Evolutionary conservation across 345 rosid genomes (phyloP).

Genomic region (Nasturtium officinale): DNA sequence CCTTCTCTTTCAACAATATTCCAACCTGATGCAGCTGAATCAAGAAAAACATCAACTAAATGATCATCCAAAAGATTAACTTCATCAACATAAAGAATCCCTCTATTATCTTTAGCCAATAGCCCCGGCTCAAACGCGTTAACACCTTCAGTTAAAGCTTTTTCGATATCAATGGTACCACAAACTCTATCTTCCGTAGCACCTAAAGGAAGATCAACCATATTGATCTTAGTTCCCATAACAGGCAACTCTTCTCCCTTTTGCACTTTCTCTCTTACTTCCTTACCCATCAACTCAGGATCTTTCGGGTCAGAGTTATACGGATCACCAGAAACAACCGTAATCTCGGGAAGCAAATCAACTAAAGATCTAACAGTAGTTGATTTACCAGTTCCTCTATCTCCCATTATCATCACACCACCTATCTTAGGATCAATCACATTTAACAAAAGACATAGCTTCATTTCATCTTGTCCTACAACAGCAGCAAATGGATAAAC

Average conservation of each 20-base stretch:
- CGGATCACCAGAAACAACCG: slow-evolving; percentile 76
- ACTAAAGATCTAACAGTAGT: slow-evolving; percentile 85
- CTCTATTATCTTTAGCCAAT: slow-evolving; percentile 91
- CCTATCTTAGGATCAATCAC: slow-evolving; percentile 98
- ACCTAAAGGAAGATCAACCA: slow-evolving; percentile 95
- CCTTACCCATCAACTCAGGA: slow-evolving; percentile 88
- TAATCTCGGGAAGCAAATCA: slow-evolving; percentile 85
- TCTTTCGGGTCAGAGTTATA: slow-evolving; percentile 93
- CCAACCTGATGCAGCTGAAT: slow-evolving; percentile 98
- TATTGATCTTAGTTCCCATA: slow-evolving; percentile 61
- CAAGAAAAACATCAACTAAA: slow-evolving; percentile 85
- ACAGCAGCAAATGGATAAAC: slow-evolving; percentile 93
- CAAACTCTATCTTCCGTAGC: slow-evolving; percentile 94
- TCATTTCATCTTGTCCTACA: slow-evolving; percentile 99
- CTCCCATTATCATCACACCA: slow-evolving; percentile 97
- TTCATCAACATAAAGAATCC: slow-evolving; percentile 90
- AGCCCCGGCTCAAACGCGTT: slow-evolving; percentile 95
- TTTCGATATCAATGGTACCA: slow-evolving; percentile 89
- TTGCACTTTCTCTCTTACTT: slow-evolving; percentile 61
- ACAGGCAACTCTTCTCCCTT: slow-evolving; percentile 58
- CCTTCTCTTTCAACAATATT: slow-evolving; percentile 97
- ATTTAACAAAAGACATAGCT: slow-evolving; percentile 78
- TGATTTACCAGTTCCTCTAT: slow-evolving; percentile 93
- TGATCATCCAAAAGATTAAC: slow-evolving; percentile 93
- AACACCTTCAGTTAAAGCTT: slow-evolving; percentile 87